A percentile compares a stretch with the other conserved stretches of the same genome.
phyloP scores from a whole-genome alignment of 2,329 filamentous ascomycete species.

The Thermothelomyces thermophilus region DNA sequence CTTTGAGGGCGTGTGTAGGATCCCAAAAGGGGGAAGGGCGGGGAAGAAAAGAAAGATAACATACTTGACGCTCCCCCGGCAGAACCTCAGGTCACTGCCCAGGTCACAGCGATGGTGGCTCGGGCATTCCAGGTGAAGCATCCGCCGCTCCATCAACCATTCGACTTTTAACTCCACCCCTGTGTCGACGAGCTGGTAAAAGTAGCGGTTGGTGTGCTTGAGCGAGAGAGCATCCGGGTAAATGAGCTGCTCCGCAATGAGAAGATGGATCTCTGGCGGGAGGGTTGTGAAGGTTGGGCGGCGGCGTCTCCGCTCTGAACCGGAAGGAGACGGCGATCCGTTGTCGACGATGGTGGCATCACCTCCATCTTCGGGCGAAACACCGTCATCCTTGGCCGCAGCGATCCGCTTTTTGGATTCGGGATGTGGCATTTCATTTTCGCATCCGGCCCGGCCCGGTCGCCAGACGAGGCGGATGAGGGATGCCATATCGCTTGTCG shows the following conservation, averaged over 20 bases:
- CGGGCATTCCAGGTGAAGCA: slow-evolving; percentile 59
- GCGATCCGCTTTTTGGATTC: background rate
- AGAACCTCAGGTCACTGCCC: slow-evolving; percentile 54
- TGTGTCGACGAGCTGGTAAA: slow-evolving; percentile 59
- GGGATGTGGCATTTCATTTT: background rate
- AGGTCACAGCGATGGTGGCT: slow-evolving; percentile 51
- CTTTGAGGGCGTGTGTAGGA: too few relatives aligned
- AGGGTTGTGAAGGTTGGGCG: slow-evolving; percentile 40
- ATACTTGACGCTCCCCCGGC: slow-evolving; percentile 52
- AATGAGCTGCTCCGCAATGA: slow-evolving; percentile 52
- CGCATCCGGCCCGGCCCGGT: background rate
- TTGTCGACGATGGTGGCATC: too few relatives aligned
- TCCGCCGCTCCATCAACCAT: slow-evolving; percentile 61
- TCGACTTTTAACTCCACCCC: slow-evolving; percentile 59
- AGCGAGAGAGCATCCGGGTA: slow-evolving; percentile 67
- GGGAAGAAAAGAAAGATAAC: background rate
- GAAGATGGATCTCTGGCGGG: slow-evolving; percentile 61
- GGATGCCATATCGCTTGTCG: slow-evolving; percentile 10
- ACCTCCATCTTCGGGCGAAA: too few relatives aligned
- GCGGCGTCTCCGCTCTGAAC: background rate
- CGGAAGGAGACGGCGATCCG: background rate
- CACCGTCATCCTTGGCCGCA: background rate
- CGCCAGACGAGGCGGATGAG: slow-evolving; percentile 9
- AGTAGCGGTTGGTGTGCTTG: slow-evolving; percentile 59
- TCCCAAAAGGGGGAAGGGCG: background rate